Evolutionary conservation across 148 eudicot species (phyloP).

Genomic region (Rhododendron vialii): DNA sequence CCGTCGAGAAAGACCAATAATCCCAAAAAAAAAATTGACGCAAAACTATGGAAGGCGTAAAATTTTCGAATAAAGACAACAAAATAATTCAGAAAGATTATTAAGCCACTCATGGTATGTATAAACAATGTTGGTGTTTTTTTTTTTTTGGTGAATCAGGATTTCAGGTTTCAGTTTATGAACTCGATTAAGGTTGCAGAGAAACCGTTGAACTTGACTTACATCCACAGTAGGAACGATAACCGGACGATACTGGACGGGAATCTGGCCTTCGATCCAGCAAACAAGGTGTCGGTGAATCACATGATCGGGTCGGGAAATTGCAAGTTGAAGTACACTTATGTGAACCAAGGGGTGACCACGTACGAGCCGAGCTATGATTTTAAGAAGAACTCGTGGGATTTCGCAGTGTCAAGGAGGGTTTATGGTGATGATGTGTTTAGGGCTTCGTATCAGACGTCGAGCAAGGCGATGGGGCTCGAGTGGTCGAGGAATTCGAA

Average conservation of each 20-base stretch:
- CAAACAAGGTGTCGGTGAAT: slow-evolving; percentile 68
- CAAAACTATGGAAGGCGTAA: not conserved
- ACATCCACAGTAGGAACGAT: slow-evolving; percentile 55
- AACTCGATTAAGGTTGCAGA: slow-evolving; percentile 63
- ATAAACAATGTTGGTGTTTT: not conserved
- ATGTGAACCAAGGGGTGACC: slow-evolving; percentile 54
- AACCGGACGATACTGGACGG: slow-evolving; percentile 70
- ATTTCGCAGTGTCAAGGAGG: slow-evolving; percentile 61
- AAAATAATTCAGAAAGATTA: not conserved
- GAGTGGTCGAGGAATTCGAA: slow-evolving; percentile 80
- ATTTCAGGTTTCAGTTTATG: slow-evolving; percentile 84
- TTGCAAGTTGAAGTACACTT: slow-evolving; percentile 71
- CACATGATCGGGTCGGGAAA: slow-evolving; percentile 63
- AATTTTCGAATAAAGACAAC: not conserved
- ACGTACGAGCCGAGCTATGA: slow-evolving; percentile 78
- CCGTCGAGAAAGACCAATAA: not conserved
- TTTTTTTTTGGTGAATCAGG: slow-evolving; percentile 30
- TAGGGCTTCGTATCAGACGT: slow-evolving; percentile 75
- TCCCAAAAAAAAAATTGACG: not conserved
- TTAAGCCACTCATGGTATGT: not conserved
- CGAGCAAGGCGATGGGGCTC: slow-evolving; percentile 54
- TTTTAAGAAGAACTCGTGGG: slow-evolving; percentile 71
- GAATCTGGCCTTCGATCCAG: slow-evolving; percentile 57
- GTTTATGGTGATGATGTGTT: slow-evolving; percentile 62
- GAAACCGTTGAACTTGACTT: slow-evolving; percentile 76